Conservation (phyloP, 768 basidiomycete species). For the Lactarius quietus region DNA sequence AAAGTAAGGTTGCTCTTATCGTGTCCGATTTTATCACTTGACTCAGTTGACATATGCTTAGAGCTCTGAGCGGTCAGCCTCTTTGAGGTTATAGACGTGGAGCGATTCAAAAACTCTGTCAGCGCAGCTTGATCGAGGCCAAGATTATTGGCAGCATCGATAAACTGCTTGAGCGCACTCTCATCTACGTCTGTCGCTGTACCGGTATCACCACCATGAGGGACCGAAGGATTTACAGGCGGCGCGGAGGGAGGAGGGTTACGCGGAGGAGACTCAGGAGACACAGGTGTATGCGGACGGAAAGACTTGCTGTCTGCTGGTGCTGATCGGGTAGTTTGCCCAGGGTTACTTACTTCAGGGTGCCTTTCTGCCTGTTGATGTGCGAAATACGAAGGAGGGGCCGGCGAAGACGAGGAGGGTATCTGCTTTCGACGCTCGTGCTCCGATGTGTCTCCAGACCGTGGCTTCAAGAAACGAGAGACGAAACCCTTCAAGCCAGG, state of each 20-base stretch:
- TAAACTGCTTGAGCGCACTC: slow-evolving; percentile 64
- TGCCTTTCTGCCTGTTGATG: slow-evolving; percentile 14
- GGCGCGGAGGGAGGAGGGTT: slow-evolving; percentile 16
- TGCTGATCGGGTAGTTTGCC: slow-evolving; percentile 17
- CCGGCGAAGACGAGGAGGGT: slow-evolving; percentile 14
- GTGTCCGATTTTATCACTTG: slow-evolving; percentile 29
- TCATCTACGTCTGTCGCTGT: slow-evolving; percentile 36
- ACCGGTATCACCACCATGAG: not conserved
- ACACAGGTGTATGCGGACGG: slow-evolving; percentile 14
- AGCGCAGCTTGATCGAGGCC: slow-evolving; percentile 71
- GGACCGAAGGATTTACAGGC: not conserved
- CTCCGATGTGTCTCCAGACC: slow-evolving; percentile 31
- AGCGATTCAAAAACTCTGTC: slow-evolving; percentile 67
- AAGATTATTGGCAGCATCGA: slow-evolving; percentile 69
- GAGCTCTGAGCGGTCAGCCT: slow-evolving; percentile 43
- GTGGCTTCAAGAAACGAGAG: slow-evolving; percentile 59
- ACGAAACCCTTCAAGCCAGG: slow-evolving; percentile 80
- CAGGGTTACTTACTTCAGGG: not conserved
- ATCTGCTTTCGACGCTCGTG: slow-evolving; percentile 29
- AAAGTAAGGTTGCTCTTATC: slow-evolving; percentile 1
- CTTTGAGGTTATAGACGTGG: slow-evolving; percentile 57
- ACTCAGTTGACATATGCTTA: slow-evolving; percentile 41
- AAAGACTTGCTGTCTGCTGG: slow-evolving; percentile 25
- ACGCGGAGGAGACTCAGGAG: slow-evolving; percentile 1
- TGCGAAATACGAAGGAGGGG: slow-evolving; percentile 20